Evolutionary conservation across 108 stramenopile species (phyloP).

Genomic region (Fistulifera pelliculosa): DNA sequence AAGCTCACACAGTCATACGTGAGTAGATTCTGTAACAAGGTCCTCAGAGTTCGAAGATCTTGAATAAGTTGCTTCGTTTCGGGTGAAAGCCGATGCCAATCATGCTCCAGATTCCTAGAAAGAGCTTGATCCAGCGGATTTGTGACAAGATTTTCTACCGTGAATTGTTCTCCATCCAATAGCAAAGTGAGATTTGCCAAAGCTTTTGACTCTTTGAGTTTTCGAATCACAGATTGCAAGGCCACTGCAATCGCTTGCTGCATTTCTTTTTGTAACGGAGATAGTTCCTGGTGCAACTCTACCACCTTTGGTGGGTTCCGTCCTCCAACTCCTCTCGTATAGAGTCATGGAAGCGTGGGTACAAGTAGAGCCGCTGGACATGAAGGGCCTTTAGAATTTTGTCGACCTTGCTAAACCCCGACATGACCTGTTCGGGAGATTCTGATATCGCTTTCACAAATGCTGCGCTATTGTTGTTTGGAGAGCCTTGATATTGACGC

Average conservation of each 20-base stretch:
- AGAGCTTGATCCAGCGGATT: slow-evolving; percentile 75
- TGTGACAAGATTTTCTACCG: slow-evolving; percentile 86
- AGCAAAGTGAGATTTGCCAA: slow-evolving; percentile 62
- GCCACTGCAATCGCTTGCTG: slow-evolving; percentile 82
- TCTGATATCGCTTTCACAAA: slow-evolving; percentile 95
- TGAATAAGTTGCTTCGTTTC: slow-evolving; percentile 81
- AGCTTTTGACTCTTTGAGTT: slow-evolving; percentile 58
- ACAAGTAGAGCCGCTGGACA: slow-evolving; percentile 81
- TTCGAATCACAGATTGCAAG: slow-evolving; percentile 79
- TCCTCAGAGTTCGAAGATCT: slow-evolving; percentile 79
- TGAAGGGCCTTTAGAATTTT: slow-evolving; percentile 75
- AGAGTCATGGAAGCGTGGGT: slow-evolving; percentile 87
- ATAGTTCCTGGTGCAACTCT: slow-evolving; percentile 80
- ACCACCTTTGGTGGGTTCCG: slow-evolving; percentile 61
- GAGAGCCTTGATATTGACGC: slow-evolving; percentile 20
- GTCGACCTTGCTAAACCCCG: slow-evolving; percentile 87
- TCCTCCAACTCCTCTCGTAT: slow-evolving; percentile 77
- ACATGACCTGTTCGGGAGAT: slow-evolving; percentile 65
- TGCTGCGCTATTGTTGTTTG: no score
- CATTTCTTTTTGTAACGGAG: slow-evolving; percentile 76
- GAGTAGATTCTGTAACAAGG: slow-evolving; percentile 82
- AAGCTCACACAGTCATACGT: slow-evolving; percentile 91
- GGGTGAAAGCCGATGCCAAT: slow-evolving; percentile 87
- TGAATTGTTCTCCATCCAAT: slow-evolving; percentile 34
- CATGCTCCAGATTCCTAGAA: slow-evolving; percentile 85